Percentiles rank a stretch among this genome's conserved stretches.
Evolutionary conservation across 1,284 basidiomycete species (phyloP).

Genomic region (Prillingera fragicola): DNA sequence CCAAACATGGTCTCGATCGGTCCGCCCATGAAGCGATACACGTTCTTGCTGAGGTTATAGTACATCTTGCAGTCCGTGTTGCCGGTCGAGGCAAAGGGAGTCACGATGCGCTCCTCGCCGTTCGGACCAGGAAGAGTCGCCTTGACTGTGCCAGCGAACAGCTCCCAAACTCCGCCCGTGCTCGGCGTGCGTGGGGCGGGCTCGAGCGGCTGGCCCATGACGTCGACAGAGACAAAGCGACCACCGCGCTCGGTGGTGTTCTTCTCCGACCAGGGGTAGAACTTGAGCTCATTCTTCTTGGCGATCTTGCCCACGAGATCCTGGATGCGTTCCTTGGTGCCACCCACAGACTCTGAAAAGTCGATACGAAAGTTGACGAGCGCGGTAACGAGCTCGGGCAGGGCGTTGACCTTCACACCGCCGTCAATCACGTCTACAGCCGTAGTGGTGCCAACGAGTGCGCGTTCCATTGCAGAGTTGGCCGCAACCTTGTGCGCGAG

Average conservation of each 20-base stretch:
- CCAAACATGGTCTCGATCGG: constrained; percentile 8
- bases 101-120: constrained; percentile 36
- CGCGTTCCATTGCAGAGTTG: neutral
- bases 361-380: constrained; percentile 47
- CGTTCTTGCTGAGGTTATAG: constrained; percentile 43
- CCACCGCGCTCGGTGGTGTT: constrained; percentile 13
- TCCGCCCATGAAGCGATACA: constrained; percentile 42
- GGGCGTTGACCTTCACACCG: constrained; percentile 38
- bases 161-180: constrained; percentile 41
- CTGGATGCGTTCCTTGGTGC: constrained; percentile 35
- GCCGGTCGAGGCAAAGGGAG: constrained; percentile 35
- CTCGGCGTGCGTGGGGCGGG: constrained; percentile 42
- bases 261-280: constrained; percentile 23
- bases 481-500: constrained; percentile 27
- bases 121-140: constrained; percentile 32
- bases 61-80: constrained; percentile 41
- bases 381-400: constrained; percentile 36
- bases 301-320: constrained; percentile 28
- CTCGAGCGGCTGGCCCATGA: constrained; percentile 42
- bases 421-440: constrained; percentile 44
- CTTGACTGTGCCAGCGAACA: constrained; percentile 46
- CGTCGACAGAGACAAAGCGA: constrained; percentile 31
- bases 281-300: constrained; percentile 27
- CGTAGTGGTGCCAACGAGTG: constrained; percentile 35
- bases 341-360: constrained; percentile 36